These are phyloP conservation scores for Nakaseomyces uthaithaninus DNA, from an alignment of 1,139 yeast species.

Conservation along the genomic window DNA sequence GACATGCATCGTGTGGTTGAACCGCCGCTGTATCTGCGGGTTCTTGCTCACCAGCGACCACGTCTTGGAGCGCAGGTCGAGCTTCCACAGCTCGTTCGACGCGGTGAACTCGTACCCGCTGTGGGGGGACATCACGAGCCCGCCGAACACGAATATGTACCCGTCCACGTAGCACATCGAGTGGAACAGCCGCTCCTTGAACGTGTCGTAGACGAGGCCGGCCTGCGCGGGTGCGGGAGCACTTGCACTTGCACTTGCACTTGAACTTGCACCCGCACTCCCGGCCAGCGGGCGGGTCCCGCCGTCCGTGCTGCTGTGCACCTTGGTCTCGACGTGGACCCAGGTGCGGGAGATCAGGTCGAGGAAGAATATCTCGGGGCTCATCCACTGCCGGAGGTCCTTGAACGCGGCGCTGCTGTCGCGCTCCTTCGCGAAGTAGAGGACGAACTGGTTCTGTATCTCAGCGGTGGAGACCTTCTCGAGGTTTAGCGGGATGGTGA, in stretches of 20 bases:
- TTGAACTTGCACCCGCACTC: neutral
- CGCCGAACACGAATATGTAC: conserved; percentile 55
- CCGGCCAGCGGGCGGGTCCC: neutral
- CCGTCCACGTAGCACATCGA: conserved; percentile 46
- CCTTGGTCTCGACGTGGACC: conserved; percentile 36
- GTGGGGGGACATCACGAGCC: conserved; percentile 36
- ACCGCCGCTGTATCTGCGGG: conserved; percentile 36
- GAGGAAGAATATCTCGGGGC: conserved; percentile 51
- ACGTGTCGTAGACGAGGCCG: conserved; percentile 29
- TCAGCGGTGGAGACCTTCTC: conserved; percentile 33
- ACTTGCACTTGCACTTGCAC: neutral
- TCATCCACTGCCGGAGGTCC: conserved; percentile 39
- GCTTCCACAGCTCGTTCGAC: conserved; percentile 61
- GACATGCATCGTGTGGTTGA: conserved; percentile 44
- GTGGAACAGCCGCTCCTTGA: conserved; percentile 53
- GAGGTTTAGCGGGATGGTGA: conserved; percentile 51
- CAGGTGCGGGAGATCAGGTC: conserved; percentile 53
- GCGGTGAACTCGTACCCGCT: conserved; percentile 38
- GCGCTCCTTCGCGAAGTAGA: conserved; percentile 25
- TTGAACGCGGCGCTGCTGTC: conserved; percentile 20
- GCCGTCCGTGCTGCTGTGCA: conserved; percentile 7
- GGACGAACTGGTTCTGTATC: conserved; percentile 26
- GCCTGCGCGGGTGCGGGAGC: too few relatives aligned
- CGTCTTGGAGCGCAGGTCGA: conserved; percentile 42
- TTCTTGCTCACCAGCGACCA: conserved; percentile 51